Base-by-base conservation (phyloP, 352 stramenopile species). In the Pythium plurisporium region DNA sequence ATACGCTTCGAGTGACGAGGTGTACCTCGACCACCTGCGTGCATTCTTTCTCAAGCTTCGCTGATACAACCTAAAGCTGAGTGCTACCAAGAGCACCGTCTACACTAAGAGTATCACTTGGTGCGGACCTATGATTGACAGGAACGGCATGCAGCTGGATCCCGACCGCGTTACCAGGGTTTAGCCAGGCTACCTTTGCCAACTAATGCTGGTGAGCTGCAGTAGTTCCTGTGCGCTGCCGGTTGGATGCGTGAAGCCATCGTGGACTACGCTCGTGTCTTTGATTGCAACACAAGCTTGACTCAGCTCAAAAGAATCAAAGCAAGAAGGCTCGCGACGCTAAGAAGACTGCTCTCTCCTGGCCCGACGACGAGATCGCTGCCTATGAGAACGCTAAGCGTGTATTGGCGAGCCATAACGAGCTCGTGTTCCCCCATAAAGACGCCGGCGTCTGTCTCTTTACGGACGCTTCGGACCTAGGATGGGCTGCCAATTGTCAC, bases 221-320 rank as follows among this genome's bases (percentile, higher is more conserved):
- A 59, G 17, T 22, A 60, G 15, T 60, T 65, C 20, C 23, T 65
- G 15, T 66, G 59, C 31, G 51, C 59, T 5, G 40, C 33, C 6
- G 53, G 59, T 17, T 67, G 44, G 59, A 41, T 67, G 43, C 27
- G 52, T 9, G 58, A 49, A 5, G 50, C 51, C 11, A 67, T 67
- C 15, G 19, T 43, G 23, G 36, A 44, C 4, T 67, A 62, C 33
- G 38, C 25, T 2, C 41, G 42, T 25, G 3, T 9, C 17, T 27
- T 20, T 10, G 33, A 5, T 12, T 55, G 14, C 48, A 55, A 23
- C 14, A 11, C 9, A 55, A 55, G 36, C 25, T 55, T 4, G 48
- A 55, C 8, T 4, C 20, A 3, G 7, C n/a, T 20, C 23, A 46
- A 3, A 29, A 11, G 7, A 23, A 23, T 17, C 48, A 20, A 5